Base-by-base conservation (phyloP, 2,329 filamentous ascomycete genomes). In the Xylariaceae sp. region DNA sequence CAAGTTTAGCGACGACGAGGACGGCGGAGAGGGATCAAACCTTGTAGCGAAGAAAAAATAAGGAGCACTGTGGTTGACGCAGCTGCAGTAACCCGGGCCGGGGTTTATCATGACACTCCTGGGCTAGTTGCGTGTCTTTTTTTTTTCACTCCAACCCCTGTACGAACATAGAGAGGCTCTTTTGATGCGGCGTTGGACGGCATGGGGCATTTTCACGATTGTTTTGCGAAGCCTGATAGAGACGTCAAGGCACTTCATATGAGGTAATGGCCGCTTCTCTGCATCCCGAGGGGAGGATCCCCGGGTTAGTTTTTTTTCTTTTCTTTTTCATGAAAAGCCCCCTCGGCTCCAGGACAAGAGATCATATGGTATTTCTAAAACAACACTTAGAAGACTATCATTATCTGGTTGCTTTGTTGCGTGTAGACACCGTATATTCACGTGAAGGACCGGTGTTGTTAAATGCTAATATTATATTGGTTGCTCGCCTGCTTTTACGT, bases 1-100 rank as follows among this genome's bases (percentile, higher is more conserved):
- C 67, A 89, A 86, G 67, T 92, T 91, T 77, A 90, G 87, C 15
- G 88, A 89, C 53, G 86, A 89, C 52, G 87, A 86, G 18, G 70
- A 65, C 8, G 69, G 66, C 0, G 79, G 76, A 18, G 84, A 86
- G 60, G 83, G 85, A 54, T 80, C 78, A 16, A 80, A 77, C 47
- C 70, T 84, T 59, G 80, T 84, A 40, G 72, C 69, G 58, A 67
- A 67, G 42, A 76, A 71, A 64, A 78, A 74, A 67, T 73, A 43
- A 51, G 22, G 12, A 22, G n/a, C n/a, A 45, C 37, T 15, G 13
- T 30, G n/a, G 36, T 26, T 15, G 19, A 34, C 21, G 21, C n/a
- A n/a, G 30, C 18, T 6, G 43, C 39, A 30, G 46, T 22, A 12
- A 42, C 26, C 13, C 18, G 34, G 36, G 15, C 15, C 18, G 29